Conservation (phyloP, 768 basidiomycete species). For the Tulasnella calospora region DNA sequence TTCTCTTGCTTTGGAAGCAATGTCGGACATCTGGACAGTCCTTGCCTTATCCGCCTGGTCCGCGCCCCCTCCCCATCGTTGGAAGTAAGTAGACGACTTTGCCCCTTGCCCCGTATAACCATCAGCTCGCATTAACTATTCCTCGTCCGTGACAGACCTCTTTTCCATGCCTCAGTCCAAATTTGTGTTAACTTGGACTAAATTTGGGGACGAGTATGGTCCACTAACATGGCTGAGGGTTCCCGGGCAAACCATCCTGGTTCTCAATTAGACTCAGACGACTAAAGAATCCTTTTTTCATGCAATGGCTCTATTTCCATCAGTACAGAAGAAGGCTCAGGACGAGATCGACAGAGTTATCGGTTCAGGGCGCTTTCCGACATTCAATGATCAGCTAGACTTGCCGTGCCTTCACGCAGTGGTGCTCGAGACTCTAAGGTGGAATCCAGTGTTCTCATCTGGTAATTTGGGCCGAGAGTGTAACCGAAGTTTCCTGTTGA, state of each 20-base stretch:
- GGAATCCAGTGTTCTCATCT: slow-evolving; percentile 22
- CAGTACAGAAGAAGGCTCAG: slow-evolving; percentile 36
- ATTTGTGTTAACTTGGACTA: not conserved
- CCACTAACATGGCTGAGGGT: not conserved
- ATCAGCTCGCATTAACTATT: not conserved
- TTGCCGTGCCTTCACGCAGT: slow-evolving; percentile 30
- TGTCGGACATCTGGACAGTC: not conserved
- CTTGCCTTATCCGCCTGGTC: not conserved
- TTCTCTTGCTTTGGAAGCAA: not conserved
- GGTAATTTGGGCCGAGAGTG: not conserved
- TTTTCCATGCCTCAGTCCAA: not conserved
- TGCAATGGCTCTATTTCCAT: slow-evolving; percentile 33
- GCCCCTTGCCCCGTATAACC: too few relatives aligned
- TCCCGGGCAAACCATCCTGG: not conserved
- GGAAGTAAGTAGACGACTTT: not conserved
- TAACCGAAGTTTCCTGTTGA: not conserved
- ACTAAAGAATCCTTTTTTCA: slow-evolving; percentile 25
- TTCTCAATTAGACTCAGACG: slow-evolving; percentile 29
- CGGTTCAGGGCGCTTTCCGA: slow-evolving; percentile 33
- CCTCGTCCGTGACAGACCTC: not conserved
- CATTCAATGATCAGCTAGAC: slow-evolving; percentile 28
- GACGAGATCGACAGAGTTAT: slow-evolving; percentile 39
- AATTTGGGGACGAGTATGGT: slow-evolving; percentile 2
- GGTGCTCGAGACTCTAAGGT: slow-evolving; percentile 29
- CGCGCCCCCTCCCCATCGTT: not conserved